These are phyloP conservation scores for Fusarium dimerum DNA, from an alignment of 2,329 filamentous ascomycete species.

Conservation along the genomic window DNA sequence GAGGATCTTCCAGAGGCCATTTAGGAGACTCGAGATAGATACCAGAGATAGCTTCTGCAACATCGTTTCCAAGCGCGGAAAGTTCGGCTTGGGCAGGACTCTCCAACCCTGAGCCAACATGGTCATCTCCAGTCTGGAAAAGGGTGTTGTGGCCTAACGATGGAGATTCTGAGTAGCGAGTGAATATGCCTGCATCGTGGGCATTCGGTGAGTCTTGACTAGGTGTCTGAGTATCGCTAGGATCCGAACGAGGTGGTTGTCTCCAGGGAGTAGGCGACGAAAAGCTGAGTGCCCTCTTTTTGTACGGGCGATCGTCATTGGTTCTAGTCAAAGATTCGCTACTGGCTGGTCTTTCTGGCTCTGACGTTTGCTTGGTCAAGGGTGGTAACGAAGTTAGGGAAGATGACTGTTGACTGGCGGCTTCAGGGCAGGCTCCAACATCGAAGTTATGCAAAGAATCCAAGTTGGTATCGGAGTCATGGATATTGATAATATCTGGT, in stretches of 20 bases:
- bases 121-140: conserved; percentile 8
- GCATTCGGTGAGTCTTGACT: conserved; percentile 14
- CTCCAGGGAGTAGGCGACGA: conserved; percentile 17
- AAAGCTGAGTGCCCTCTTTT: conserved; percentile 25
- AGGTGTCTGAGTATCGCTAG: conserved; percentile 12
- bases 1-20: conserved; percentile 25
- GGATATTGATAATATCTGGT: conserved; percentile 29
- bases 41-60: conserved; percentile 22
- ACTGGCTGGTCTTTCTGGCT: conserved; percentile 2
- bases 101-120: conserved; percentile 7
- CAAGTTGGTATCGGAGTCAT: conserved; percentile 21
- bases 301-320: conserved; percentile 15
- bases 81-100: conserved; percentile 7
- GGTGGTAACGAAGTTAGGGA: conserved; percentile 3
- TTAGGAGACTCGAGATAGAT: conserved; percentile 23
- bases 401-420: conserved; percentile 11
- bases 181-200: conserved; percentile 5
- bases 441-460: conserved; percentile 11
- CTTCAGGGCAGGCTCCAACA: conserved; percentile 2
- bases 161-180: conserved; percentile 7
- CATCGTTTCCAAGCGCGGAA: conserved; percentile 11
- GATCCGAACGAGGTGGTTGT: conserved; percentile 12
- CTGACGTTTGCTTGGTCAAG: conserved; percentile 4
- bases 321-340: background rate
- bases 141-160: conserved; percentile 2